Evolutionary conservation across 495 filamentous ascomycete species (phyloP).

Genomic region (Acidomyces sp.): DNA sequence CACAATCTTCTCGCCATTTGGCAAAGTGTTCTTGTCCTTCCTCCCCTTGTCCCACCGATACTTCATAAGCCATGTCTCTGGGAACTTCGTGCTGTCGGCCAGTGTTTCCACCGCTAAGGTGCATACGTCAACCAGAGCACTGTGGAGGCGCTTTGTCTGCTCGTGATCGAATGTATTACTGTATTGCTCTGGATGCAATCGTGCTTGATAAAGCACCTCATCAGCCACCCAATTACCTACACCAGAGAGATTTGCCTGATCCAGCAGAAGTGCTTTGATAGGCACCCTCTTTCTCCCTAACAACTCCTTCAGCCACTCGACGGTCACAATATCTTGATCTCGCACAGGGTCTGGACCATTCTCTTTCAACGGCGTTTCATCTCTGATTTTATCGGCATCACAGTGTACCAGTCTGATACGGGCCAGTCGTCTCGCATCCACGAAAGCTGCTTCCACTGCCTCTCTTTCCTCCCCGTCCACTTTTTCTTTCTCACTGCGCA

Average conservation of each 20-base stretch:
- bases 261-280: slow-evolving; percentile 72
- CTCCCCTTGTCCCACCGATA: slow-evolving; percentile 85
- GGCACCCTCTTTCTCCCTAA: slow-evolving; percentile 63
- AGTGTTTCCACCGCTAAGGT: slow-evolving; percentile 62
- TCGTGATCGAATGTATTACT: slow-evolving; percentile 63
- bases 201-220: slow-evolving; percentile 77
- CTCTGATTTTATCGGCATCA: slow-evolving; percentile 56
- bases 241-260: slow-evolving; percentile 81
- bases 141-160: slow-evolving; percentile 59
- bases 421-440: slow-evolving; percentile 63
- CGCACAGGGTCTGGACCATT: slow-evolving; percentile 89
- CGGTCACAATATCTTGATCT: slow-evolving; percentile 61
- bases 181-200: slow-evolving; percentile 83
- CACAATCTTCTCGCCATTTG: slow-evolving; percentile 70
- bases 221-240: slow-evolving; percentile 98
- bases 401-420: slow-evolving; percentile 75
- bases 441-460: slow-evolving; percentile 50
- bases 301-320: slow-evolving; percentile 56
- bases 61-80: slow-evolving; percentile 82
- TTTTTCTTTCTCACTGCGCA: slow-evolving; percentile 49
- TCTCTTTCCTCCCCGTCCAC: slow-evolving; percentile 10
- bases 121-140: slow-evolving; percentile 66
- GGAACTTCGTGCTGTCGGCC: slow-evolving; percentile 72
- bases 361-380: slow-evolving; percentile 64
- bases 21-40: slow-evolving; percentile 56